phyloP scores from a whole-genome alignment of 2,329 filamentous ascomycete genomes.

The Fusarium nisikadoi region DNA sequence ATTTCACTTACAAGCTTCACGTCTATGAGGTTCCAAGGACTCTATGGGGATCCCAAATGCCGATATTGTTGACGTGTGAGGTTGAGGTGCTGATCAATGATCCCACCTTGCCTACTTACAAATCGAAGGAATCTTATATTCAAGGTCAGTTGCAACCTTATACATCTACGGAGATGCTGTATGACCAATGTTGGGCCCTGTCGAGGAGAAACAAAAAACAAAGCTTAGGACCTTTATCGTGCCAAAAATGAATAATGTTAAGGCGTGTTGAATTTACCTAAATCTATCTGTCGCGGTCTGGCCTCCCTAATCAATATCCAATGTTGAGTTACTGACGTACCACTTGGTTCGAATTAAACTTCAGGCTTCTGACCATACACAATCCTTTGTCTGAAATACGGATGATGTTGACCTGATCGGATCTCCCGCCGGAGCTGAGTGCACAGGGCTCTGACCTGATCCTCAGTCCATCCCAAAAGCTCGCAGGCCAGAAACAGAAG shows the following conservation, averaged over 20 bases:
- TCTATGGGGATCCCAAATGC: too few relatives aligned
- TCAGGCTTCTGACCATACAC: constrained; percentile 14
- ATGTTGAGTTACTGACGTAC: too few relatives aligned
- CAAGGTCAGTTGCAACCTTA: accelerated
- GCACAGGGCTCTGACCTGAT: background rate
- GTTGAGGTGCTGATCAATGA: too few relatives aligned
- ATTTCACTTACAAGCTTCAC: background rate
- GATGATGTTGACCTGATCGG: constrained; percentile 11
- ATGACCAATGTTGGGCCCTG: background rate
- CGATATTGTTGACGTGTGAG: background rate
- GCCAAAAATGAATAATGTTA: background rate
- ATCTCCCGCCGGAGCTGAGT: constrained; percentile 2
- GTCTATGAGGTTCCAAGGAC: accelerated
- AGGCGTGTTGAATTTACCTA: background rate
- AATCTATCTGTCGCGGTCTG: background rate
- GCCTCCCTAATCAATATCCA: too few relatives aligned
- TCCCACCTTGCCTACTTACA: too few relatives aligned
- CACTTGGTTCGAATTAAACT: background rate
- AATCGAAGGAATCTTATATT: accelerated
- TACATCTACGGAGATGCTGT: accelerated
- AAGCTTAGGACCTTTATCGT: background rate
- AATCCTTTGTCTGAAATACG: constrained; percentile 19
- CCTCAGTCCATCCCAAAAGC: constrained; percentile 2
- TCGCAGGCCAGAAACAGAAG: constrained; percentile 15
- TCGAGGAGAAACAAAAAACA: too few relatives aligned